These are phyloP conservation scores for Chrysopogon serrulatus DNA, from an alignment of 176 grass and related monocot species.

Conservation along the genomic window DNA sequence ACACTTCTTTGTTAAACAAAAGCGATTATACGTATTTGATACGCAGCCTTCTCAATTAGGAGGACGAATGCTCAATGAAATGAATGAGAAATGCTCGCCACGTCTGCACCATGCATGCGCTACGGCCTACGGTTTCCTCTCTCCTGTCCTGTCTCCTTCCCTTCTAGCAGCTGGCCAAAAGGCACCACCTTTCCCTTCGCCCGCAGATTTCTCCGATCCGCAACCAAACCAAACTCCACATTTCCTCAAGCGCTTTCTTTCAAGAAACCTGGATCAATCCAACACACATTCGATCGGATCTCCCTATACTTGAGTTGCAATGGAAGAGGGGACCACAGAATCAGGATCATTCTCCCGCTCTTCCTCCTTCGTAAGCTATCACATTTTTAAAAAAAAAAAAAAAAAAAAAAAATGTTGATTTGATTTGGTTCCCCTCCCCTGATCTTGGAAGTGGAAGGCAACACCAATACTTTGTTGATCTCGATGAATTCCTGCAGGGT, in stretches of 20 bases:
- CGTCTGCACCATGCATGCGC: neutral
- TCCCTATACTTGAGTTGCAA: neutral
- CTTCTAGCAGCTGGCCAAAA: neutral
- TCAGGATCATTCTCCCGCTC: conserved; percentile 37
- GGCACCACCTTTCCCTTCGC: neutral
- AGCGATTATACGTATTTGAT: too few relatives aligned
- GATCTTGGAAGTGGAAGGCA: neutral
- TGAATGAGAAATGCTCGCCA: neutral
- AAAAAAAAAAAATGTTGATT: neutral
- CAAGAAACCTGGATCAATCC: neutral
- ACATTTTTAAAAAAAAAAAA: too few relatives aligned
- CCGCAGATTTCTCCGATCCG: conserved; percentile 12
- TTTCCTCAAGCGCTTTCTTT: neutral
- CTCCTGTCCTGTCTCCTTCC: neutral
- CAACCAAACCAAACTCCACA: neutral
- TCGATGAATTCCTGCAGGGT: conserved; percentile 2
- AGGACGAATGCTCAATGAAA: neutral
- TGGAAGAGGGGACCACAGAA: conserved; percentile 29
- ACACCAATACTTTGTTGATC: neutral
- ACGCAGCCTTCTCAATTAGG: neutral
- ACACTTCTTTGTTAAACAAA: too few relatives aligned
- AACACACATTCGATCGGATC: neutral
- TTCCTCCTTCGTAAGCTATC: conserved; percentile 47
- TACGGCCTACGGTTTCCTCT: neutral
- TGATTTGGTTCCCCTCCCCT: neutral